Conservation (phyloP, 169 alveolate genomes). For the Plasmodium vinckei region DNA sequence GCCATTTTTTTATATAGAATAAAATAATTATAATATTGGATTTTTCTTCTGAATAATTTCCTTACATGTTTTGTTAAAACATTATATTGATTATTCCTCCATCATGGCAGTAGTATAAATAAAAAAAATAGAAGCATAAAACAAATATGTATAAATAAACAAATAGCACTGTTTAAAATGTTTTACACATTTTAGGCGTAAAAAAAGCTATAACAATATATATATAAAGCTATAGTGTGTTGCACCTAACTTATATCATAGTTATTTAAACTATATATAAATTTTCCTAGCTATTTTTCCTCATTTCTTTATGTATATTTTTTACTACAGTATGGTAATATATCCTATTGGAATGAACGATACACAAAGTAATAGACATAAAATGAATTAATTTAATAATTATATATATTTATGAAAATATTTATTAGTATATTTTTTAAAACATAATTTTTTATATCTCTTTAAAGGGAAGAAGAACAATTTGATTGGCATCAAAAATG, state of each 20-base stretch:
- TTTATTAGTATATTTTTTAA: too few relatives aligned
- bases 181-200: too few relatives aligned
- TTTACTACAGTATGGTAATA: slow-evolving; percentile 55
- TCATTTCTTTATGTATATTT: slow-evolving; percentile 19
- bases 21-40: background rate
- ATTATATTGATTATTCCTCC: slow-evolving; percentile 5
- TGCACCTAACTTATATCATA: too few relatives aligned
- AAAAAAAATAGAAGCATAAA: slow-evolving; percentile 7
- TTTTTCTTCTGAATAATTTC: background rate
- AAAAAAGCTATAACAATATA: too few relatives aligned
- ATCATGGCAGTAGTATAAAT: slow-evolving; percentile 67
- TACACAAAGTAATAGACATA: slow-evolving; percentile 54
- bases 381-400: background rate
- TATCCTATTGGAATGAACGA: slow-evolving; percentile 76
- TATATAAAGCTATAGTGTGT: too few relatives aligned
- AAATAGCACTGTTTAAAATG: too few relatives aligned
- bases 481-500: slow-evolving; percentile 76
- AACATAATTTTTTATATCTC: background rate
- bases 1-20: background rate
- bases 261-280: too few relatives aligned
- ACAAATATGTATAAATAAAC: background rate
- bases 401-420: too few relatives aligned
- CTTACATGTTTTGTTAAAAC: background rate
- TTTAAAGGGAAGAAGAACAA: slow-evolving; percentile 75
- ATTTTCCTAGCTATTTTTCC: background rate